phyloP scores from a whole-genome alignment of 148 eudicot species.

The Heliamphora exappendiculata region DNA sequence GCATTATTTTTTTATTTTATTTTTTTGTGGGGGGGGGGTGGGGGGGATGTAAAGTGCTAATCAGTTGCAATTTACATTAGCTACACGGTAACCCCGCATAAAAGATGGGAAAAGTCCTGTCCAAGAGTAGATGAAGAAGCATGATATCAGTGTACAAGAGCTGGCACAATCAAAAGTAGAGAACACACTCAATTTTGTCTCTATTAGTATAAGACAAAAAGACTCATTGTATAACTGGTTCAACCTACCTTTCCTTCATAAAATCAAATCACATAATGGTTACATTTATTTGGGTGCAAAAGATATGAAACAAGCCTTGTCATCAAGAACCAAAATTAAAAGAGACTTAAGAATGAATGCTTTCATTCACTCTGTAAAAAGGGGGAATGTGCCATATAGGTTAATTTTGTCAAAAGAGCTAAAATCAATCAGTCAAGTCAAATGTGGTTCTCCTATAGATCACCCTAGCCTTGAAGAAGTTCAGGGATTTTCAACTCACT shows the following conservation, averaged over 20 bases:
- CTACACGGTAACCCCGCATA: neutral
- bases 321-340: neutral
- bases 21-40: no score
- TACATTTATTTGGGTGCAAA: neutral
- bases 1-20: neutral
- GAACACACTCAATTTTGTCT: neutral
- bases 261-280: neutral
- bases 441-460: no score
- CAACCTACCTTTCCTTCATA: neutral
- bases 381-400: no score
- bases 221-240: neutral
- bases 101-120: neutral
- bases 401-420: no score
- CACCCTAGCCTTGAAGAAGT: no score
- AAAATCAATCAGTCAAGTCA: no score
- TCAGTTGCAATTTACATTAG: neutral
- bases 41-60: no score
- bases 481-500: no score
- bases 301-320: neutral
- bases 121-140: neutral
- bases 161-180: neutral
- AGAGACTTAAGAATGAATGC: neutral
- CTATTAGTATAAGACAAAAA: neutral
- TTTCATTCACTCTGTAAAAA: neutral
- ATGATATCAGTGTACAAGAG: neutral